phyloP scores from a whole-genome alignment of 192 early-diverging fungal genomes.

The Gigaspora rosea region DNA sequence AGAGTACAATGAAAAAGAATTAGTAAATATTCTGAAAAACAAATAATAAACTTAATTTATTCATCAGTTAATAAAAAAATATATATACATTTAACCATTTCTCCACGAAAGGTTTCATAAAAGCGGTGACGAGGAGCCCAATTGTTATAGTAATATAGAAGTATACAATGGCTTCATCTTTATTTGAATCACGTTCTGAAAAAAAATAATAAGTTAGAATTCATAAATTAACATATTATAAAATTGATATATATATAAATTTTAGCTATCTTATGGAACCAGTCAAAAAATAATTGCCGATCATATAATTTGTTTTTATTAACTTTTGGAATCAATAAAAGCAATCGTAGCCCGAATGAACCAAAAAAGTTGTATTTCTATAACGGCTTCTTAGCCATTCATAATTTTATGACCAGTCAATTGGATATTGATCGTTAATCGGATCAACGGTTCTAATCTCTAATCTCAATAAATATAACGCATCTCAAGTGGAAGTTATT shows the following conservation, averaged over 20 bases:
- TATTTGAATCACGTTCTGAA: slow-evolving; percentile 18
- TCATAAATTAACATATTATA: not conserved
- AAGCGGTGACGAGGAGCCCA: slow-evolving; percentile 5
- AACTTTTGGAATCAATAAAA: no score
- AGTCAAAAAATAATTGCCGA: not conserved
- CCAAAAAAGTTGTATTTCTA: no score
- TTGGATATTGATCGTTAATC: no score
- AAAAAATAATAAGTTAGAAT: no score
- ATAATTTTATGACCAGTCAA: no score
- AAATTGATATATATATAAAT: not conserved
- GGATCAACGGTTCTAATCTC: no score
- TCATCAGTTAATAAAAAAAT: not conserved
- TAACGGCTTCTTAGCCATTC: no score
- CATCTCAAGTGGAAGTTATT: no score
- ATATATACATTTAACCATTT: not conserved
- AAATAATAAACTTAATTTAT: not conserved
- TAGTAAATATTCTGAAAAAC: not conserved
- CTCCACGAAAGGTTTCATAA: not conserved
- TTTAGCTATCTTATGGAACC: not conserved
- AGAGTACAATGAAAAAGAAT: not conserved
- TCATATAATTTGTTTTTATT: no score
- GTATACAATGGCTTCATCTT: slow-evolving; percentile 24
- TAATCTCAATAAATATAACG: no score
- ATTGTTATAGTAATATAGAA: slow-evolving; percentile 23
- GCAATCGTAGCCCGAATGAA: no score